Evolutionary conservation across 2,329 filamentous ascomycete genomes (phyloP).

Genomic region (Aspergillus bombycis): DNA sequence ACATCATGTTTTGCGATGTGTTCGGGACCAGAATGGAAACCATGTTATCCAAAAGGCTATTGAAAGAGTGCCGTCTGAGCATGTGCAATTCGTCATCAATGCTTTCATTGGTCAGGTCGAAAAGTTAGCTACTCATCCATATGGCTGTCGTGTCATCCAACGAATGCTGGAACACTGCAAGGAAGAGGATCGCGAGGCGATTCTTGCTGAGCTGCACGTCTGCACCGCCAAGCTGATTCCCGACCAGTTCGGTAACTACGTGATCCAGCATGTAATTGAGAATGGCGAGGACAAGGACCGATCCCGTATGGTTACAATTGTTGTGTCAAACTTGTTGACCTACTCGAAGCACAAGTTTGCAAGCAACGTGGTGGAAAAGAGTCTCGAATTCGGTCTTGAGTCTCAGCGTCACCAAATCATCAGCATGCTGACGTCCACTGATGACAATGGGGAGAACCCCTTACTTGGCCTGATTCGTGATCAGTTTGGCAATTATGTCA

Average conservation of each 20-base stretch:
- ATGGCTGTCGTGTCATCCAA: slow-evolving; percentile 92
- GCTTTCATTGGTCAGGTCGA: slow-evolving; percentile 76
- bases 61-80: slow-evolving; percentile 73
- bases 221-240: slow-evolving; percentile 73
- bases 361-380: slow-evolving; percentile 96
- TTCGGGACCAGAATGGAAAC: slow-evolving; percentile 89
- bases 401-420: slow-evolving; percentile 73
- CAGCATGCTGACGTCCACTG: slow-evolving; percentile 60
- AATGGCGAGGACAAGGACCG: slow-evolving; percentile 75
- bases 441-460: slow-evolving; percentile 68
- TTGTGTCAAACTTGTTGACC: slow-evolving; percentile 70
- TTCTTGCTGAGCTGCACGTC: slow-evolving; percentile 78
- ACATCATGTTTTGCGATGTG: slow-evolving; percentile 72
- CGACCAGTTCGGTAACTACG: slow-evolving; percentile 94
- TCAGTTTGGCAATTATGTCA: slow-evolving; percentile 93
- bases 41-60: slow-evolving; percentile 96
- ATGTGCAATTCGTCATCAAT: slow-evolving; percentile 83
- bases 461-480: slow-evolving; percentile 82
- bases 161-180: slow-evolving; percentile 84
- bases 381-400: slow-evolving; percentile 71
- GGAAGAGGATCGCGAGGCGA: slow-evolving; percentile 68
- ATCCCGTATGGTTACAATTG: slow-evolving; percentile 70
- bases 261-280: slow-evolving; percentile 87
- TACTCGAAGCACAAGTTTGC: slow-evolving; percentile 96
- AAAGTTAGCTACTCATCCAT: slow-evolving; percentile 74